Conservation (phyloP, 345 rosid species). For the Clarkia xantiana region DNA sequence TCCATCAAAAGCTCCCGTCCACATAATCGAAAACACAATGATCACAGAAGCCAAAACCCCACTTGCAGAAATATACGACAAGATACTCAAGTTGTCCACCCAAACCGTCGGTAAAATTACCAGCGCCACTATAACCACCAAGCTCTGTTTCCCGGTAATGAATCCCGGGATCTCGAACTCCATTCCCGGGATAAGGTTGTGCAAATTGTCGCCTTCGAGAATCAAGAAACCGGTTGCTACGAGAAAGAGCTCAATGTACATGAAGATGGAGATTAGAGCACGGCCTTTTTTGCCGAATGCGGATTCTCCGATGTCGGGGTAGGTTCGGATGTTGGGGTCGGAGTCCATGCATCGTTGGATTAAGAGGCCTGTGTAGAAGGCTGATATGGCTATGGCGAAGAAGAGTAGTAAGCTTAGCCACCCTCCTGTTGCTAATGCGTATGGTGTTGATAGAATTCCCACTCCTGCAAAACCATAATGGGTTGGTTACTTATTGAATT, state of each 20-base stretch:
- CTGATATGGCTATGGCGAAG: slow-evolving; percentile 33
- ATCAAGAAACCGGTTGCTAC: slow-evolving; percentile 74
- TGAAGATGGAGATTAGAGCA: slow-evolving; percentile 33
- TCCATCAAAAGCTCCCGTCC: slow-evolving; percentile 57
- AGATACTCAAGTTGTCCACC: slow-evolving; percentile 54
- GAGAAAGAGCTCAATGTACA: slow-evolving; percentile 62
- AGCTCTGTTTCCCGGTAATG: slow-evolving; percentile 36
- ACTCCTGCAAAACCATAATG: slow-evolving; percentile 42
- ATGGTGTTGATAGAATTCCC: slow-evolving; percentile 68
- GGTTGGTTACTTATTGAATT: too few relatives aligned
- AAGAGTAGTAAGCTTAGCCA: slow-evolving; percentile 65
- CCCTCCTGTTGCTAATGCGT: slow-evolving; percentile 79
- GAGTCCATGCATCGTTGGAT: slow-evolving; percentile 65
- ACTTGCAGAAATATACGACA: slow-evolving; percentile 71
- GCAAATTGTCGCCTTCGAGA: slow-evolving; percentile 74
- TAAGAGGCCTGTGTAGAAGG: slow-evolving; percentile 54
- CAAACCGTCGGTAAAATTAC: slow-evolving; percentile 63
- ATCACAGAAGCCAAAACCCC: slow-evolving; percentile 72
- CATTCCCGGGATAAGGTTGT: slow-evolving; percentile 38
- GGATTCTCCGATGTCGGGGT: slow-evolving; percentile 70
- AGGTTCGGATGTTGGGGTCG: slow-evolving; percentile 42
- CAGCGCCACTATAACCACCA: slow-evolving; percentile 46
- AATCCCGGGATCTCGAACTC: slow-evolving; percentile 32
- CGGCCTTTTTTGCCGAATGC: slow-evolving; percentile 75
- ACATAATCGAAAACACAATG: slow-evolving; percentile 49